These are phyloP conservation scores for Atkinsonella hypoxylon DNA, from an alignment of 2,329 filamentous ascomycete genomes.

Conservation along the genomic window DNA sequence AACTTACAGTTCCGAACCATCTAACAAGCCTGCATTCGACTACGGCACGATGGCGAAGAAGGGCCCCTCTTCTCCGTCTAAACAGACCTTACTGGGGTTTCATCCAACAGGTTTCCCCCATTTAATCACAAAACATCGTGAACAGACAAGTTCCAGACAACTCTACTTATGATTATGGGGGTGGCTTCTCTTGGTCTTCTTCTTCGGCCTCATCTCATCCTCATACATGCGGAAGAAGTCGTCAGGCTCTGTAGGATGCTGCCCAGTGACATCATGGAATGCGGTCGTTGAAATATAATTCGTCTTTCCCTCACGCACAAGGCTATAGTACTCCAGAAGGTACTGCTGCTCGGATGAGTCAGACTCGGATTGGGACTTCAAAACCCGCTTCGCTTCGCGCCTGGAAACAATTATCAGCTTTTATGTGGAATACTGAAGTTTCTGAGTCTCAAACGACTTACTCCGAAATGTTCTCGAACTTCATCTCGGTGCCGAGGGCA, in stretches of 20 bases:
- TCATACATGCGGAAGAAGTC: constrained; percentile 37
- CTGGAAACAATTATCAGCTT: background rate
- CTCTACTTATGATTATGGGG: constrained; percentile 1
- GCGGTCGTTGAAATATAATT: constrained; percentile 40
- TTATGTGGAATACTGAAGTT: background rate
- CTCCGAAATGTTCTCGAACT: constrained; percentile 15
- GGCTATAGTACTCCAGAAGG: constrained; percentile 38
- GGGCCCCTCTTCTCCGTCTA: too few relatives aligned
- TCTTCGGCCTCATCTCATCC: constrained; percentile 10
- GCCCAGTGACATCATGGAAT: constrained; percentile 36
- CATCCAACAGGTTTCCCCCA: too few relatives aligned
- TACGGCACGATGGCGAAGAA: too few relatives aligned
- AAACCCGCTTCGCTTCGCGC: constrained; percentile 7
- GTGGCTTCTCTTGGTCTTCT: constrained; percentile 8
- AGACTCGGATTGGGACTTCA: constrained; percentile 7
- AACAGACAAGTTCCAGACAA: background rate
- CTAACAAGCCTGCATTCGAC: too few relatives aligned
- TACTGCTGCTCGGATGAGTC: constrained; percentile 32
- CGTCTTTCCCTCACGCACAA: constrained; percentile 40
- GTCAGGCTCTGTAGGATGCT: constrained; percentile 31
- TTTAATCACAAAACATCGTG: too few relatives aligned
- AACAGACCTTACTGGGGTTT: too few relatives aligned
- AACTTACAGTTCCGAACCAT: too few relatives aligned
- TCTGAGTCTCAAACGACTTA: background rate
- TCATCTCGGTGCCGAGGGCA: constrained; percentile 25